Evolutionary conservation across 805 yeast genomes (phyloP).

Genomic region (Ogataea degrootiae): DNA sequence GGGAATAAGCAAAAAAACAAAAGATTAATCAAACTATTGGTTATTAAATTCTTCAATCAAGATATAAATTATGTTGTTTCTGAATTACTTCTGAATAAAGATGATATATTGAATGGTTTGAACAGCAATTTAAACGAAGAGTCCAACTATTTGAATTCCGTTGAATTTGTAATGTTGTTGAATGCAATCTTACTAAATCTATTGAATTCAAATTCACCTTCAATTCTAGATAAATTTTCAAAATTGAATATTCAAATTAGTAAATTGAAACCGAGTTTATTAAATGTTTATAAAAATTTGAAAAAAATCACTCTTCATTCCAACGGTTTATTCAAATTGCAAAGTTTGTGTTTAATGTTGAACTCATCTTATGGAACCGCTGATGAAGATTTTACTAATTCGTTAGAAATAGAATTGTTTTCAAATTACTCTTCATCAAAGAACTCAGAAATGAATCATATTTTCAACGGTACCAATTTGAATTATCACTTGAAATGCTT

Average conservation of each 20-base stretch:
- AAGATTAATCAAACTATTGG: slow-evolving; percentile 2
- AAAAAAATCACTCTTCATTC: slow-evolving; percentile 6
- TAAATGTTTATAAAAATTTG: slow-evolving; percentile 6
- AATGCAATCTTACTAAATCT: slow-evolving; percentile 7
- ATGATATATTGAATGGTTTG: slow-evolving; percentile 1
- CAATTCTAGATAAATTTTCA: background rate
- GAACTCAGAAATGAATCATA: background rate
- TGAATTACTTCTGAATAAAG: slow-evolving; percentile 6
- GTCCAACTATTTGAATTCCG: background rate
- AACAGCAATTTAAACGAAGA: too few relatives aligned
- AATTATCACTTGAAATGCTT: slow-evolving; percentile 13
- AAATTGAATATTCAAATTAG: background rate
- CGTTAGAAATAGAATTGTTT: slow-evolving; percentile 9
- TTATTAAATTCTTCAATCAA: slow-evolving; percentile 5
- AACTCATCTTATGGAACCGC: slow-evolving; percentile 4
- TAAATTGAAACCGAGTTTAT: slow-evolving; percentile 1
- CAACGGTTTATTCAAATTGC: slow-evolving; percentile 13
- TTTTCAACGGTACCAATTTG: slow-evolving; percentile 8
- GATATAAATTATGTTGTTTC: background rate
- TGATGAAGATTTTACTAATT: slow-evolving; percentile 3
- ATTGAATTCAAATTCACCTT: slow-evolving; percentile 5
- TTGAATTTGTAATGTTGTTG: slow-evolving; percentile 15
- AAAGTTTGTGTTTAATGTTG: slow-evolving; percentile 10
- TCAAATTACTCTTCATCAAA: slow-evolving; percentile 1
- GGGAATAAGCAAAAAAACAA: slow-evolving; percentile 1